These are phyloP conservation scores for Chlorella sp. DNA, from an alignment of 139 green algal genomes.

Conservation along the genomic window DNA sequence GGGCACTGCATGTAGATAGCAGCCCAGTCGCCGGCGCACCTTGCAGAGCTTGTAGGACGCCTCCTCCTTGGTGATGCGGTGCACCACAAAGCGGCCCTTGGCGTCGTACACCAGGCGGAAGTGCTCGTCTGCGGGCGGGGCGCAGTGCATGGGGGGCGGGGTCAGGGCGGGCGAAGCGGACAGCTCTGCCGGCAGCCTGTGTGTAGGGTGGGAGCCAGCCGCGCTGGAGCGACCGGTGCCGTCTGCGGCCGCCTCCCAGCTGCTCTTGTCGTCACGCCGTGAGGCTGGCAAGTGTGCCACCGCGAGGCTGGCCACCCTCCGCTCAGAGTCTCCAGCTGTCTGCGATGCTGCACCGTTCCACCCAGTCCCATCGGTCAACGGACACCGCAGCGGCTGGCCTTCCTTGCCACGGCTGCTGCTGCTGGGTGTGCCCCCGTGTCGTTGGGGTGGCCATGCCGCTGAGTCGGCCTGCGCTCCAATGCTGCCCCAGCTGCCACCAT, in stretches of 20 bases:
- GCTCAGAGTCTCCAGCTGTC: too few relatives aligned
- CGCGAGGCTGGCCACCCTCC: too few relatives aligned
- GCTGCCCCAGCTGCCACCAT: too few relatives aligned
- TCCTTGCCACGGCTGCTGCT: too few relatives aligned
- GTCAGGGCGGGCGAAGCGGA: constrained; percentile 12
- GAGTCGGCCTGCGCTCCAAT: too few relatives aligned
- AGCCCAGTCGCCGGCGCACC: too few relatives aligned
- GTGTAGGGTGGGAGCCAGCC: neutral
- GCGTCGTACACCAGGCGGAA: constrained; percentile 95
- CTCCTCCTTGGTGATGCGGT: constrained; percentile 97
- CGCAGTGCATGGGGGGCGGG: neutral
- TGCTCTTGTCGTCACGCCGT: neutral
- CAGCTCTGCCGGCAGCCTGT: constrained; percentile 51
- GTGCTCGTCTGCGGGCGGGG: constrained; percentile 58
- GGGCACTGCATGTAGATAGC: too few relatives aligned
- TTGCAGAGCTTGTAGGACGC: constrained; percentile 99
- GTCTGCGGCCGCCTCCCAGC: neutral
- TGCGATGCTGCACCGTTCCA: too few relatives aligned
- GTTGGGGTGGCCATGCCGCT: too few relatives aligned
- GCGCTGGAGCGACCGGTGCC: neutral
- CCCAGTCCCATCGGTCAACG: too few relatives aligned
- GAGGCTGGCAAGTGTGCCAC: neutral
- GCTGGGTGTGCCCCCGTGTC: too few relatives aligned
- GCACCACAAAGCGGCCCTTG: constrained; percentile 98
- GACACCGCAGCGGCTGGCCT: too few relatives aligned